Conservation (phyloP, 495 filamentous ascomycete genomes). For the Echria macrotheca region DNA sequence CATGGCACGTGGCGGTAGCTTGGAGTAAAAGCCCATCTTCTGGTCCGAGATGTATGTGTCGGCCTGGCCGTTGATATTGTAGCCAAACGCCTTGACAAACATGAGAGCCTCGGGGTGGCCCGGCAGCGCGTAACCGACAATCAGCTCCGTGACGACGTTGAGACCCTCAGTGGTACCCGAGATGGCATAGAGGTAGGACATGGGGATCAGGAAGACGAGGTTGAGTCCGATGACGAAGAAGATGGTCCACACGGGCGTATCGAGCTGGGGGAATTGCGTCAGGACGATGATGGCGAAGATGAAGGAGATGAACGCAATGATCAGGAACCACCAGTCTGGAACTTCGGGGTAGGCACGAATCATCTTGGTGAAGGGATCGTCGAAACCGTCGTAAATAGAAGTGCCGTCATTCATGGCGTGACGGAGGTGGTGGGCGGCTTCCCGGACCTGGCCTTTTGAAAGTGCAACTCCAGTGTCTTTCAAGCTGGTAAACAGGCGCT, state of each 20-base stretch:
- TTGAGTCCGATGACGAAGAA: slow-evolving; percentile 19
- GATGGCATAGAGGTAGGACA: slow-evolving; percentile 1
- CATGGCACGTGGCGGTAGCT: slow-evolving; percentile 8
- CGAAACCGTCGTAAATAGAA: slow-evolving; percentile 37
- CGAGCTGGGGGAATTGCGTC: slow-evolving; percentile 31
- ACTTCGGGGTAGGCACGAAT: slow-evolving; percentile 51
- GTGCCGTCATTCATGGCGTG: slow-evolving; percentile 26
- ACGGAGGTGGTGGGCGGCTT: not conserved
- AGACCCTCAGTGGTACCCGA: not conserved
- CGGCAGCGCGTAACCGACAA: slow-evolving; percentile 15
- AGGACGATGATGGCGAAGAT: slow-evolving; percentile 42
- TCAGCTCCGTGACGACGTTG: slow-evolving; percentile 7
- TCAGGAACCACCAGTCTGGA: slow-evolving; percentile 50
- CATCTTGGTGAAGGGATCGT: slow-evolving; percentile 52
- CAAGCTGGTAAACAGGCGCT: not conserved
- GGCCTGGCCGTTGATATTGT: slow-evolving; percentile 5
- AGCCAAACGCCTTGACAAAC: slow-evolving; percentile 5
- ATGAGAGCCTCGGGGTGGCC: slow-evolving; percentile 15
- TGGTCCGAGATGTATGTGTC: slow-evolving; percentile 21
- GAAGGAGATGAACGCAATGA: slow-evolving; percentile 41
- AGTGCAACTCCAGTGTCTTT: not conserved
- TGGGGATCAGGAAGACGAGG: slow-evolving; percentile 9
- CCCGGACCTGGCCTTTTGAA: not conserved
- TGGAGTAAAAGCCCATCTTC: slow-evolving; percentile 16
- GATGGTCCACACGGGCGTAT: slow-evolving; percentile 13